Conservation (phyloP, 2,329 filamentous ascomycete genomes). For the Metarhizium album region DNA sequence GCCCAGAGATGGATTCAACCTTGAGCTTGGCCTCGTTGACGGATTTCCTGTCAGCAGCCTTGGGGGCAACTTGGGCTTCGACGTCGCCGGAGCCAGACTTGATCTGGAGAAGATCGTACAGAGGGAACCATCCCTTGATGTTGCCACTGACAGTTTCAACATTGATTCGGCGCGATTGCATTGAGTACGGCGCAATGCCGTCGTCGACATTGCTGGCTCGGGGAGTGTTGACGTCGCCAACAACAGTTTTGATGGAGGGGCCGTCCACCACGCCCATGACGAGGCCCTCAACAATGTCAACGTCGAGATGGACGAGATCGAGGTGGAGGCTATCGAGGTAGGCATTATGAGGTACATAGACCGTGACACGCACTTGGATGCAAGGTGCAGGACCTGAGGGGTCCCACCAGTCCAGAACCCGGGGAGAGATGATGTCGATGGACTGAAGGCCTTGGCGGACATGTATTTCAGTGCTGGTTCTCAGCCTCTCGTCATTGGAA, state of each 20-base stretch:
- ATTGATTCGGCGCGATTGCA: conserved; percentile 32
- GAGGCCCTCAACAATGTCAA: conserved; percentile 30
- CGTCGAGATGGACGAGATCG: conserved; percentile 25
- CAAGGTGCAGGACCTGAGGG: conserved; percentile 25
- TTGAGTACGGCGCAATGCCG: conserved; percentile 23
- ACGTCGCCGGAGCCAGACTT: conserved; percentile 33
- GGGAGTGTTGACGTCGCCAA: conserved; percentile 28
- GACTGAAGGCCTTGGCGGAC: conserved; percentile 20
- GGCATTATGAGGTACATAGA: conserved; percentile 32
- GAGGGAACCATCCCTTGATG: conserved; percentile 38
- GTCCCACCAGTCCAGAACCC: conserved; percentile 21
- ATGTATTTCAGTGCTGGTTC: conserved; percentile 23
- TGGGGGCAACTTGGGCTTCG: conserved; percentile 27
- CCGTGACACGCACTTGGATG: conserved; percentile 34
- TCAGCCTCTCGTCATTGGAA: conserved; percentile 32
- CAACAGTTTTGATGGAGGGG: conserved; percentile 19
- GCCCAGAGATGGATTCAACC: conserved; percentile 32
- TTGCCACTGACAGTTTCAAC: conserved; percentile 31
- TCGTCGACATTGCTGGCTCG: conserved; percentile 16
- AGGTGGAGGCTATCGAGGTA: conserved; percentile 28
- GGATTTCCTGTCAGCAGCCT: conserved; percentile 22
- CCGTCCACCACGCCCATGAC: conserved; percentile 20
- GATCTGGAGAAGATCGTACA: conserved; percentile 38
- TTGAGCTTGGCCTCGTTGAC: conserved; percentile 30
- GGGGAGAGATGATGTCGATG: conserved; percentile 30